Evolutionary conservation across 331 rosid genomes (phyloP).

Genomic region (Rosa hybrid): DNA sequence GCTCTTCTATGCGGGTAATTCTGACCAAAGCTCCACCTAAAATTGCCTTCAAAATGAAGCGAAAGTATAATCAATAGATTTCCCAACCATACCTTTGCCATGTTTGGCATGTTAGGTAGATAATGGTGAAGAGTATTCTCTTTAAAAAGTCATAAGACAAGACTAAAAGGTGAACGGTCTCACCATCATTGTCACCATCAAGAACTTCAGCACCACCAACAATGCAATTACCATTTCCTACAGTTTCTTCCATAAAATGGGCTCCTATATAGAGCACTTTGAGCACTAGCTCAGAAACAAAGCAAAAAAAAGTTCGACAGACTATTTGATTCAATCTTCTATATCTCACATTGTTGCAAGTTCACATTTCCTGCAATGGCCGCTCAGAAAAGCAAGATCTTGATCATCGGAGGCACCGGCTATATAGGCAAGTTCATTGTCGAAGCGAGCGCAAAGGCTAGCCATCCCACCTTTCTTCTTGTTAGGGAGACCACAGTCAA

Average conservation of each 20-base stretch:
- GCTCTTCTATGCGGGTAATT: not conserved
- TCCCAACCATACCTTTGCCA: not conserved
- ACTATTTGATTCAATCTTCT: not conserved
- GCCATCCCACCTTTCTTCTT: slow-evolving; percentile 74
- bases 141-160: not conserved
- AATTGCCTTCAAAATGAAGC: not conserved
- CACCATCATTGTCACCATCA: not conserved
- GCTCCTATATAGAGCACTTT: not conserved
- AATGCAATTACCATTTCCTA: not conserved
- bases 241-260: not conserved
- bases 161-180: not conserved
- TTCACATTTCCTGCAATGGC: slow-evolving; percentile 41
- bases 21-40: not conserved
- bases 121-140: not conserved
- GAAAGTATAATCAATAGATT: not conserved
- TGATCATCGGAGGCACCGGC: slow-evolving; percentile 92
- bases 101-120: not conserved
- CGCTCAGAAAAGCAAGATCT: slow-evolving; percentile 66
- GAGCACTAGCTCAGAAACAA: not conserved
- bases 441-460: slow-evolving; percentile 73
- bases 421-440: slow-evolving; percentile 74
- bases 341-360: not conserved
- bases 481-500: slow-evolving; percentile 63
- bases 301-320: not conserved
- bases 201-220: not conserved